phyloP scores from a whole-genome alignment of 225 moss, liverwort and hornwort genomes.

The Pseudisothecium myosuroides region DNA sequence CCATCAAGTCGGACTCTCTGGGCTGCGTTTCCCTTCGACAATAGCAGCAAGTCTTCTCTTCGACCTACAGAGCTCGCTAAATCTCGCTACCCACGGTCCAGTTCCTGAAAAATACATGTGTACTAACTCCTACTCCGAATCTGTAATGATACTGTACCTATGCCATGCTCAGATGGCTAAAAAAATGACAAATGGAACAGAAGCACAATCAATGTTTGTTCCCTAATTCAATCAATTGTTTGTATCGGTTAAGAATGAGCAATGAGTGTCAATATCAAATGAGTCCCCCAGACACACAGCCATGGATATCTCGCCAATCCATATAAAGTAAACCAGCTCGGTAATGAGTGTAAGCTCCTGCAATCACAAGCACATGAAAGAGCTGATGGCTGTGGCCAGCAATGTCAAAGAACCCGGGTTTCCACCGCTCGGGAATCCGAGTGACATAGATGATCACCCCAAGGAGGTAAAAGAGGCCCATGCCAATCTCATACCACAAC shows the following conservation, averaged over 20 bases:
- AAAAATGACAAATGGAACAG: neutral
- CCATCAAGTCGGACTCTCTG: neutral
- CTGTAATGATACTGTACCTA: neutral
- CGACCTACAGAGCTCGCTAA: neutral
- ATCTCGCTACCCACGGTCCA: neutral
- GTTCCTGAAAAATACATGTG: neutral
- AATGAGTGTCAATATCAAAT: neutral
- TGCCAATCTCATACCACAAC: conserved; percentile 63
- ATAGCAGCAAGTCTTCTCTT: neutral
- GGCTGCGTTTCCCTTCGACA: neutral
- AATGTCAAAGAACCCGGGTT: conserved; percentile 77
- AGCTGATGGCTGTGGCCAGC: conserved; percentile 96
- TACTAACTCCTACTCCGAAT: neutral
- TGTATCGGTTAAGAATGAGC: neutral
- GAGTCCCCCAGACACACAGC: conserved; percentile 19
- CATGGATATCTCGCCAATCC: conserved; percentile 74
- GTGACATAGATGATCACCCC: conserved; percentile 76
- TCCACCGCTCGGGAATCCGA: conserved; percentile 85
- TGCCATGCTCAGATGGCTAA: neutral
- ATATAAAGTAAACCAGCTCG: conserved; percentile 74
- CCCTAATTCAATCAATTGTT: neutral
- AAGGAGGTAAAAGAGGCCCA: conserved; percentile 63
- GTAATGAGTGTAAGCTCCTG: conserved; percentile 89
- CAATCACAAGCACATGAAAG: conserved; percentile 82
- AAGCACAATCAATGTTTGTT: neutral